Evolutionary conservation across 805 yeast genomes (phyloP).

Genomic region (Starmerella gropengiesseri): DNA sequence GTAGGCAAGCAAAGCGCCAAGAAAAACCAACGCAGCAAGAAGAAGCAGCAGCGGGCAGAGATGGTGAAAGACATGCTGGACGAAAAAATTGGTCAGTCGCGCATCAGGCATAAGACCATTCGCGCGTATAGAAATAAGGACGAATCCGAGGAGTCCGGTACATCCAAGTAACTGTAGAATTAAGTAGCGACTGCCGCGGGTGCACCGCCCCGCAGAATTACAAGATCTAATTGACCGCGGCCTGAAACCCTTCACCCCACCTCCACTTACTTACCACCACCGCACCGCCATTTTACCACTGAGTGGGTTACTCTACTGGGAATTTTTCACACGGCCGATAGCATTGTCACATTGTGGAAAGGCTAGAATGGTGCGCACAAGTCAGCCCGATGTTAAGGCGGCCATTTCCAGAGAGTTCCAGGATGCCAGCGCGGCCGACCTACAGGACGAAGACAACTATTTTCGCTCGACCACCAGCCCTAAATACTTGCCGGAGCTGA

Average conservation of each 20-base stretch:
- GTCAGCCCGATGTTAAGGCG: slow-evolving; percentile 24
- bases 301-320: too few species aligned
- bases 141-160: slow-evolving; percentile 9
- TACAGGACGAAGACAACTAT: slow-evolving; percentile 61
- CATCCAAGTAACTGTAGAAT: not conserved
- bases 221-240: too few species aligned
- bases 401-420: slow-evolving; percentile 76
- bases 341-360: too few species aligned
- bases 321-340: too few species aligned
- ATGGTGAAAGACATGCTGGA: slow-evolving; percentile 24
- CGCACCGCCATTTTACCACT: too few species aligned
- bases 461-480: slow-evolving; percentile 69
- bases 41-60: slow-evolving; percentile 21
- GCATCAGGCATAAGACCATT: slow-evolving; percentile 23
- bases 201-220: too few species aligned
- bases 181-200: too few species aligned
- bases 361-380: slow-evolving; percentile 7
- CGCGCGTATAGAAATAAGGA: slow-evolving; percentile 21
- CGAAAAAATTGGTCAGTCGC: slow-evolving; percentile 26
- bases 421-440: slow-evolving; percentile 65
- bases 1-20: slow-evolving; percentile 3
- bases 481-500: slow-evolving; percentile 52
- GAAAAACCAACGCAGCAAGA: slow-evolving; percentile 18
- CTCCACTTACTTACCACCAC: too few species aligned
- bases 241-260: too few species aligned